Percentiles rank a stretch among this genome's conserved stretches.
Evolutionary conservation across 768 basidiomycete species (phyloP).

Genomic region (Suillus occidentalis): DNA sequence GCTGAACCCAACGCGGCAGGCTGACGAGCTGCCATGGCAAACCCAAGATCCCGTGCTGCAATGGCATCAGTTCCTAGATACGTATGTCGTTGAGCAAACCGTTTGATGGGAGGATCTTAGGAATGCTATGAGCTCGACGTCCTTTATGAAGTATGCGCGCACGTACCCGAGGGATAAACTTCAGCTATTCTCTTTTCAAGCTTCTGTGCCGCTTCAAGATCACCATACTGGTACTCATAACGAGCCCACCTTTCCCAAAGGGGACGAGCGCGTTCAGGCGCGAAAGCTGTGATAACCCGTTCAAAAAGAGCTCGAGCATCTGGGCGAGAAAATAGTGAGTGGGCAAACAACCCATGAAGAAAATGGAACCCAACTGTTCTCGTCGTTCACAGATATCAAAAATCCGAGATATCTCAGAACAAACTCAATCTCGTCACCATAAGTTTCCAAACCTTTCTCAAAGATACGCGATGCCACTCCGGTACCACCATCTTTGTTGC

Average conservation of each 20-base stretch:
- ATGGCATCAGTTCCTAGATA: conserved; percentile 84
- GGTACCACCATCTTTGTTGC: conserved; percentile 69
- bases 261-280: conserved; percentile 74
- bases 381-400: conserved; percentile 92
- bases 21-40: conserved; percentile 48
- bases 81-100: conserved; percentile 79
- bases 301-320: conserved; percentile 97
- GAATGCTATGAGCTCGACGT: neutral
- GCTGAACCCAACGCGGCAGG: conserved; percentile 20
- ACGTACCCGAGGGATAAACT: conserved; percentile 79
- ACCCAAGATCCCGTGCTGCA: conserved; percentile 85
- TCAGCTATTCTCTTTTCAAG: conserved; percentile 89
- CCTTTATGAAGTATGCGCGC: neutral
- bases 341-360: neutral
- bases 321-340: conserved; percentile 33
- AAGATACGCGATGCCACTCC: conserved; percentile 88
- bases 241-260: conserved; percentile 97
- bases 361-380: conserved; percentile 68
- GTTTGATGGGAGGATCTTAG: conserved; percentile 85
- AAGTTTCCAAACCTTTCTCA: conserved; percentile 86
- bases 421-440: conserved; percentile 80
- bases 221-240: conserved; percentile 96
- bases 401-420: conserved; percentile 90
- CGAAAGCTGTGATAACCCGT: conserved; percentile 75
- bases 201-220: conserved; percentile 83